Percentiles rank a stretch among this genome's conserved stretches.
phyloP scores from a whole-genome alignment of 1,139 yeast genomes.

The Blastobotrys apis region DNA sequence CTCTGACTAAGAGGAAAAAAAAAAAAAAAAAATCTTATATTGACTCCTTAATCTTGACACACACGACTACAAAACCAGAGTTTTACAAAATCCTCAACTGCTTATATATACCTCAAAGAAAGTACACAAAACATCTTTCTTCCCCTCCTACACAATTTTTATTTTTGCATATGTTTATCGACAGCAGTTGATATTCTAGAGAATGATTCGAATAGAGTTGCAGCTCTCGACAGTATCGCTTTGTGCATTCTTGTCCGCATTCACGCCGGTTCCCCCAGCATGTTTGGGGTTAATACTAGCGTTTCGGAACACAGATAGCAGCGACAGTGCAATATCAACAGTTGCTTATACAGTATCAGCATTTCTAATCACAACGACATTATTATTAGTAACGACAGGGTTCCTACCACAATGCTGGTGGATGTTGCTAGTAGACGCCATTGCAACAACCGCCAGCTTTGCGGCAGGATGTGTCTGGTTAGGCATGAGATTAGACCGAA shows the following conservation, averaged over 20 bases:
- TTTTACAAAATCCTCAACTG: too few species aligned
- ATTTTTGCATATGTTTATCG: too few species aligned
- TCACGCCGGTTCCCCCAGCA: conserved; percentile 10
- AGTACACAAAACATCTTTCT: not conserved
- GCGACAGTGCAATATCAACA: too few species aligned
- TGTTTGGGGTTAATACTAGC: conserved; percentile 8
- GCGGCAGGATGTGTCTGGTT: not conserved
- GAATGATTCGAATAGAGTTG: conserved; percentile 14
- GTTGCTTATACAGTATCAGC: too few species aligned
- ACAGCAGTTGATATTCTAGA: too few species aligned
- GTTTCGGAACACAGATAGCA: too few species aligned
- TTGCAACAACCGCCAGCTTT: conserved; percentile 1
- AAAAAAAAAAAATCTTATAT: too few species aligned
- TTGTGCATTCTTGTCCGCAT: conserved; percentile 10
- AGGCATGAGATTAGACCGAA: too few species aligned
- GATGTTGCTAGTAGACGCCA: conserved; percentile 4
- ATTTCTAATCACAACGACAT: not conserved
- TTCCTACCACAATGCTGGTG: conserved; percentile 1
- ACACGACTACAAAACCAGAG: too few species aligned
- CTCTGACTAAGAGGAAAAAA: too few species aligned
- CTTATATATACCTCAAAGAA: not conserved
- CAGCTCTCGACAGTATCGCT: conserved; percentile 15
- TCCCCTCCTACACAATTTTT: not conserved
- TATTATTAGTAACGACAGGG: conserved; percentile 2
- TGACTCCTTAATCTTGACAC: too few species aligned